Evolutionary conservation across 2,329 filamentous ascomycete genomes (phyloP), one percentile per base, ranked within the genome.

Genomic region (Diaporthe helianthi): DNA sequence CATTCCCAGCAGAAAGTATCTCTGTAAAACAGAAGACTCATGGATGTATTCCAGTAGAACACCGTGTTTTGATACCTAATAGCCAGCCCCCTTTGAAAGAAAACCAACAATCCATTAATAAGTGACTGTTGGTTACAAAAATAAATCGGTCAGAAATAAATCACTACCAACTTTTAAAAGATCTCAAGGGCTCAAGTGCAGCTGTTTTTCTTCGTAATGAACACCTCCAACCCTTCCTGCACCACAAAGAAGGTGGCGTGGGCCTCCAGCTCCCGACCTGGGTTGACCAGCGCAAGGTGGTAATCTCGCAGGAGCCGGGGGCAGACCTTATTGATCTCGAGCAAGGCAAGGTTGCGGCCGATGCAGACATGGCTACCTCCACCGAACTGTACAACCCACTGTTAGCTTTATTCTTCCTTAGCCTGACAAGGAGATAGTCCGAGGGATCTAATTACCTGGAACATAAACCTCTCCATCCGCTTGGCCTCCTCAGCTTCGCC

Each of bases 241-340:
- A 88, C 85, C 12, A 89, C 86, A 73, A 89, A 89, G 76, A 88
- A 89, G 4, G 85, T 87, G 24, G 86, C 83, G 66, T 85, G 82
- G n/a, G 85, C 84, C 70, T 81, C 82, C 72, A 88, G 79, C 64
- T 83, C 80, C 51, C 83, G 79, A 12, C 80, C 79, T 0, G 85
- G 85, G 69, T 85, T 79, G n/a, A 83, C 81, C 31, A 88, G 78
- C 75, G 85, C 79, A 71, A 89, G 84, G 53, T 84, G 78, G 73
- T 84, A 89, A 70, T 87, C 83, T n/a, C 85, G 76, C 71, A 87
- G 76, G 31, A 89, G 78, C 44, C 85, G 82, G 5, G 86, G 85
- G 44, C 87, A 77, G 44, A 89, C 81, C 79, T 89, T 90, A 78
- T 88, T 86, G 73, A 88, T 86, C 76, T 88, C 86, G 33, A 88